Evolutionary conservation across 176 grass and related monocot genomes (phyloP).

Genomic region (Bothriochloa decipiens): DNA sequence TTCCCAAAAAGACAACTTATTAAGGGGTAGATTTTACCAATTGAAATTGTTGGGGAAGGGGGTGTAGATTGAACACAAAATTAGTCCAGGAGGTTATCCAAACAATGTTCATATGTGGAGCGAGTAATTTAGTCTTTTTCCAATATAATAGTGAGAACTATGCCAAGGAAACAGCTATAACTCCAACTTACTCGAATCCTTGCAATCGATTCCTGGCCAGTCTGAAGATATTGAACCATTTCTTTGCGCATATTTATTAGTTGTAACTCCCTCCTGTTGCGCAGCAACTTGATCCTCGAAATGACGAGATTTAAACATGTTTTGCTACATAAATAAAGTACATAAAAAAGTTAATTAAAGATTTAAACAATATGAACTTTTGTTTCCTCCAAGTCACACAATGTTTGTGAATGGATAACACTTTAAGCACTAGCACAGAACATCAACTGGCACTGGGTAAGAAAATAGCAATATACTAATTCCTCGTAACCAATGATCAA

Average conservation of each 20-base stretch:
- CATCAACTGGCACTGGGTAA: background rate
- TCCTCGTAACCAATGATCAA: background rate
- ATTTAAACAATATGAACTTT: background rate
- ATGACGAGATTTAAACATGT: conserved; percentile 96
- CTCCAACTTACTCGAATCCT: conserved; percentile 77
- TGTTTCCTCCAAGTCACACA: background rate
- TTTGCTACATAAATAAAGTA: conserved; percentile 68
- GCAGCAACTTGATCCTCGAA: conserved; percentile 95
- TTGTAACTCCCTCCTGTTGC: conserved; percentile 92
- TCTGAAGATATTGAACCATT: conserved; percentile 90
- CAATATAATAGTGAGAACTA: background rate
- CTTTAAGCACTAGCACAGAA: background rate
- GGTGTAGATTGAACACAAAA: background rate
- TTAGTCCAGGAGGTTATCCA: background rate
- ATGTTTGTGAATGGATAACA: background rate
- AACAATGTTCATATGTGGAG: background rate
- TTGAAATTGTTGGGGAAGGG: background rate
- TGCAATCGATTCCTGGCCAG: conserved; percentile 84
- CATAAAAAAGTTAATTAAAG: background rate
- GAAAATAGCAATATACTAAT: background rate
- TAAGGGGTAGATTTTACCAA: background rate
- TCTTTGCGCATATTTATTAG: conserved; percentile 94
- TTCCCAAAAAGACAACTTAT: background rate
- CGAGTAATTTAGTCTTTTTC: background rate
- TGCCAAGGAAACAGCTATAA: conserved; percentile 1